A percentile compares a stretch with the other conserved stretches of the same genome.
phyloP scores from a whole-genome alignment of 2,329 filamentous ascomycete species.

The Ascosphaera aggregata region DNA sequence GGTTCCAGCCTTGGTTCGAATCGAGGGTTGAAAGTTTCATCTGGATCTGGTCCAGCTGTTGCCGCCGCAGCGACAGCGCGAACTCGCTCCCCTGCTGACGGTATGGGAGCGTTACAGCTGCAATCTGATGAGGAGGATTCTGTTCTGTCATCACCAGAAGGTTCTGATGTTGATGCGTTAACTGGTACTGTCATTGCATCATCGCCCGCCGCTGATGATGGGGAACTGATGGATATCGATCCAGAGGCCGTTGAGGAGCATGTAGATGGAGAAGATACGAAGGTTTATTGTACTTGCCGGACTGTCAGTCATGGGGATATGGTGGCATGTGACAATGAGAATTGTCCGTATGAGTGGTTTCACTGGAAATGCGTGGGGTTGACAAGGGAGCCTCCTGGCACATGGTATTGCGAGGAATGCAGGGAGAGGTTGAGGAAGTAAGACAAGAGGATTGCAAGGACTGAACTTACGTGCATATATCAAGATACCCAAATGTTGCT shows the following conservation, averaged over 20 bases:
- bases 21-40: too few species aligned
- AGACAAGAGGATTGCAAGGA: not conserved
- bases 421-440: constrained; percentile 17
- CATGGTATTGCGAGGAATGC: constrained; percentile 33
- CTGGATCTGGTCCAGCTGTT: too few species aligned
- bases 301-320: constrained; percentile 42
- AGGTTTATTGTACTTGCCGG: constrained; percentile 42
- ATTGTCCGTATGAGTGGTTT: constrained; percentile 43
- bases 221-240: not conserved
- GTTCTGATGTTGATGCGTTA: not conserved
- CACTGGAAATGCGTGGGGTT: constrained; percentile 41
- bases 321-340: constrained; percentile 43
- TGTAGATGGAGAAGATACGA: constrained; percentile 32
- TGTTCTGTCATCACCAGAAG: not conserved
- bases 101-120: too few species aligned
- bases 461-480: not conserved
- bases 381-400: constrained; percentile 33
- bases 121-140: not conserved
- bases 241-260: constrained; percentile 15
- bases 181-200: not conserved
- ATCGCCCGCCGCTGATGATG: not conserved
- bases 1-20: too few species aligned
- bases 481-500: too few species aligned
- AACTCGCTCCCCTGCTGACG: too few species aligned
- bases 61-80: too few species aligned